Conservation (phyloP, 129 eudicot species). For the Flaveria linearis region DNA sequence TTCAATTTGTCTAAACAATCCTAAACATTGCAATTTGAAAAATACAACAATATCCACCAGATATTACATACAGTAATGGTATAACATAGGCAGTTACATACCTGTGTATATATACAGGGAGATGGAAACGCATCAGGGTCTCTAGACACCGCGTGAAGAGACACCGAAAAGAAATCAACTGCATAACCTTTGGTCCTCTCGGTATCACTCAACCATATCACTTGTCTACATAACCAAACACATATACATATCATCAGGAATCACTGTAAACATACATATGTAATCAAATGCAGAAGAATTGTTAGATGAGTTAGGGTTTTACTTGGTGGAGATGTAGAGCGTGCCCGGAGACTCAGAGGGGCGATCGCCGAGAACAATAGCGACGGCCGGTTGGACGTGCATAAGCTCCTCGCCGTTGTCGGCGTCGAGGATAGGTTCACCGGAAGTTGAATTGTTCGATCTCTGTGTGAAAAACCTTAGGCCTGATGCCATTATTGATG, state of each 20-base stretch:
- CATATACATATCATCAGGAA: too few relatives aligned
- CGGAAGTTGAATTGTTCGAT: slow-evolving; percentile 46
- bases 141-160: slow-evolving; percentile 89
- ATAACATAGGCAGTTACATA: slow-evolving; percentile 3
- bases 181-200: slow-evolving; percentile 70
- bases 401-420: slow-evolving; percentile 63
- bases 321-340: slow-evolving; percentile 82
- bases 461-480: slow-evolving; percentile 54
- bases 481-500: slow-evolving; percentile 51
- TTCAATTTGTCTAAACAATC: background rate
- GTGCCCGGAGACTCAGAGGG: slow-evolving; percentile 72
- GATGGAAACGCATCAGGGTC: slow-evolving; percentile 73
- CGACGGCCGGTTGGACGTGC: slow-evolving; percentile 62
- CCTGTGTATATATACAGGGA: slow-evolving; percentile 92
- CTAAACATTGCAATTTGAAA: background rate
- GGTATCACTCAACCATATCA: slow-evolving; percentile 82
- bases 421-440: slow-evolving; percentile 54
- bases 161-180: slow-evolving; percentile 67
- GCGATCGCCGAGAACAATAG: slow-evolving; percentile 71
- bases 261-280: background rate
- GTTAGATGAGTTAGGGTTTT: background rate
- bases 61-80: background rate
- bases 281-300: background rate
- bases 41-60: background rate
- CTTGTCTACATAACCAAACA: slow-evolving; percentile 42